These are phyloP conservation scores for Sclerotinia glacialis DNA, from an alignment of 2,329 filamentous ascomycete genomes.

Conservation along the genomic window DNA sequence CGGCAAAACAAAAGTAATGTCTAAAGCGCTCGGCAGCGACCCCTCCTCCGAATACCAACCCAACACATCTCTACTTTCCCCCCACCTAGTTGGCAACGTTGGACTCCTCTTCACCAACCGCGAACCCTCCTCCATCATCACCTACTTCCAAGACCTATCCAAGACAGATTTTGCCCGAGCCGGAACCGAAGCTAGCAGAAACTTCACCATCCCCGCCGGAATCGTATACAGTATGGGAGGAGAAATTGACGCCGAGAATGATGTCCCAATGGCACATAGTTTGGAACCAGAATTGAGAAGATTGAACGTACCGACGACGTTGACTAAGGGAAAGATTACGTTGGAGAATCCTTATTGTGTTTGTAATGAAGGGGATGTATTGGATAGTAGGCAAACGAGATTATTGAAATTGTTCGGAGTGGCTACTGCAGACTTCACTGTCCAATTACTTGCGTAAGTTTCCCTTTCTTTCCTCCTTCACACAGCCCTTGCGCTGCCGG, in stretches of 20 bases:
- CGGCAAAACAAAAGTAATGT: slow-evolving; percentile 99
- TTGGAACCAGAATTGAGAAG: slow-evolving; percentile 88
- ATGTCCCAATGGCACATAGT: slow-evolving; percentile 82
- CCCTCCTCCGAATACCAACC: slow-evolving; percentile 77
- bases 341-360: slow-evolving; percentile 56
- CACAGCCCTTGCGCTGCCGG: background rate
- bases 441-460: slow-evolving; percentile 70
- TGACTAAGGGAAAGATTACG: slow-evolving; percentile 84
- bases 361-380: slow-evolving; percentile 77
- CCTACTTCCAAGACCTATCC: slow-evolving; percentile 69
- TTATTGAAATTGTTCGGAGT: slow-evolving; percentile 92
- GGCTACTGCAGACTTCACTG: slow-evolving; percentile 84
- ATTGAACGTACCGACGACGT: slow-evolving; percentile 82
- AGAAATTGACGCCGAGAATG: slow-evolving; percentile 74
- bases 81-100: slow-evolving; percentile 75
- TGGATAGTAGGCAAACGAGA: slow-evolving; percentile 90
- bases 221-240: slow-evolving; percentile 77
- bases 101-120: slow-evolving; percentile 90
- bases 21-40: slow-evolving; percentile 80
- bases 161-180: slow-evolving; percentile 90
- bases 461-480: background rate
- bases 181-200: slow-evolving; percentile 69
- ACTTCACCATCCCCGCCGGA: slow-evolving; percentile 80
- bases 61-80: slow-evolving; percentile 67
- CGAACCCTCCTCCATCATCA: slow-evolving; percentile 60